These are phyloP conservation scores for Ceratocystiopsis brevicomis DNA, from an alignment of 2,329 filamentous ascomycete genomes.

Conservation along the genomic window DNA sequence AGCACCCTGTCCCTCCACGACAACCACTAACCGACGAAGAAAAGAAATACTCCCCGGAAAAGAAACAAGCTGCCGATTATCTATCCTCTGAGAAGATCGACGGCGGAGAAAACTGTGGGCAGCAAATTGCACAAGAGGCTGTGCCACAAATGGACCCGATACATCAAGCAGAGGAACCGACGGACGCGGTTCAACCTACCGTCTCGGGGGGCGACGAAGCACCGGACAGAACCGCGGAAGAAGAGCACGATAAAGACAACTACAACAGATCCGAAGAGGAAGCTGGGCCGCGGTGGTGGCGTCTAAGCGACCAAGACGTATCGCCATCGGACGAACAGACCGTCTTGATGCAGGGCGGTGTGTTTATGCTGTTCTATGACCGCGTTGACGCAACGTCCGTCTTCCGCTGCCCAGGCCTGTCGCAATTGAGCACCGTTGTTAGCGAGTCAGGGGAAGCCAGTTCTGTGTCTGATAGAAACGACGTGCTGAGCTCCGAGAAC, in stretches of 20 bases:
- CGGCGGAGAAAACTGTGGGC: not conserved
- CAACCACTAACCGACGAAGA: no score
- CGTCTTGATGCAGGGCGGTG: slow-evolving; percentile 58
- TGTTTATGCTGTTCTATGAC: slow-evolving; percentile 97
- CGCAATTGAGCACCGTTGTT: no score
- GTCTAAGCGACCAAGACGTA: slow-evolving; percentile 78
- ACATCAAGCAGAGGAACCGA: not conserved
- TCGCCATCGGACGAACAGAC: slow-evolving; percentile 51
- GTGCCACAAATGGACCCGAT: no score
- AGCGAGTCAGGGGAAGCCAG: no score
- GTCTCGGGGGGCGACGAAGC: not conserved
- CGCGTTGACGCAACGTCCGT: slow-evolving; percentile 37
- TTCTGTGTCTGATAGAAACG: no score
- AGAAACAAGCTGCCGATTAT: slow-evolving; percentile 1
- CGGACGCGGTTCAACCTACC: not conserved
- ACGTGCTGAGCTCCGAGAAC: no score
- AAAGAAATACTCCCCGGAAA: not conserved
- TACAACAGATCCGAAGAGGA: slow-evolving; percentile 2
- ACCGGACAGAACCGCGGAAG: not conserved
- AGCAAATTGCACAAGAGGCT: not conserved
- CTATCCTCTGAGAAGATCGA: not conserved
- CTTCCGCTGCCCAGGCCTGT: slow-evolving; percentile 10
- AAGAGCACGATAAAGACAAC: not conserved
- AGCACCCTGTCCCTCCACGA: slow-evolving; percentile 28
- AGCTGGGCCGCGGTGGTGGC: slow-evolving; percentile 55